Percentiles rank a stretch among this genome's conserved stretches.
phyloP scores from a whole-genome alignment of 352 stramenopile species.

The Pythium dissotocum region DNA sequence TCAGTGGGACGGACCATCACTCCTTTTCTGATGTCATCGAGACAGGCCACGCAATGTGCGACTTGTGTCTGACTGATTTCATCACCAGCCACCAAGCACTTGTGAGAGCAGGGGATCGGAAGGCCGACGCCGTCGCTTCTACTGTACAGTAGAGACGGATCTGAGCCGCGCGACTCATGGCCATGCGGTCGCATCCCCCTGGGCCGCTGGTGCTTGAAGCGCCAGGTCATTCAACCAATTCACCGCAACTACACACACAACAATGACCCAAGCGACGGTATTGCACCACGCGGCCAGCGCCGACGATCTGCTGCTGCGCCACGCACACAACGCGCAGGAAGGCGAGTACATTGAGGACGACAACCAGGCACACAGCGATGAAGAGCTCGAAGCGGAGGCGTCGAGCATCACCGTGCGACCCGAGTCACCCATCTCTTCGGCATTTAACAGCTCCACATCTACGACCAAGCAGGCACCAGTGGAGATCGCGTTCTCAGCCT shows the following conservation, averaged over 20 bases:
- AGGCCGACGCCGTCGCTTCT: not conserved
- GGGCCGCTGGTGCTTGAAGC: not conserved
- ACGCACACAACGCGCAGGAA: constrained; percentile 13
- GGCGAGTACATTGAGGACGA: not conserved
- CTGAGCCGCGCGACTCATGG: not conserved
- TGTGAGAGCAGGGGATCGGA: too few species aligned
- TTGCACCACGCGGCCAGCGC: constrained; percentile 27
- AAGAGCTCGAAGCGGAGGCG: constrained; percentile 31
- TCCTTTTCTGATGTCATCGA: constrained; percentile 12
- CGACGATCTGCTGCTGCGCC: constrained; percentile 26
- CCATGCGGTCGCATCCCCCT: not conserved
- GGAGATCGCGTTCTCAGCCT: constrained; percentile 70
- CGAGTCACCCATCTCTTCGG: not conserved
- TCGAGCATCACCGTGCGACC: constrained; percentile 15
- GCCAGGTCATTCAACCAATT: not conserved
- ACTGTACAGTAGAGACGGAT: not conserved
- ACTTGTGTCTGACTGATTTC: not conserved
- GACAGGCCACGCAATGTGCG: not conserved
- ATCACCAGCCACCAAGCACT: not conserved
- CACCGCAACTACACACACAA: not conserved
- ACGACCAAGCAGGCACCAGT: constrained; percentile 16
- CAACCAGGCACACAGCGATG: constrained; percentile 35
- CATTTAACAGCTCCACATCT: not conserved
- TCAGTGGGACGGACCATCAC: not conserved
- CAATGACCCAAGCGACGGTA: not conserved